Percentiles rank a stretch among this genome's conserved stretches.
Conservation (phyloP, 225 moss, liverwort and hornwort species). For the Neckera pumila region DNA sequence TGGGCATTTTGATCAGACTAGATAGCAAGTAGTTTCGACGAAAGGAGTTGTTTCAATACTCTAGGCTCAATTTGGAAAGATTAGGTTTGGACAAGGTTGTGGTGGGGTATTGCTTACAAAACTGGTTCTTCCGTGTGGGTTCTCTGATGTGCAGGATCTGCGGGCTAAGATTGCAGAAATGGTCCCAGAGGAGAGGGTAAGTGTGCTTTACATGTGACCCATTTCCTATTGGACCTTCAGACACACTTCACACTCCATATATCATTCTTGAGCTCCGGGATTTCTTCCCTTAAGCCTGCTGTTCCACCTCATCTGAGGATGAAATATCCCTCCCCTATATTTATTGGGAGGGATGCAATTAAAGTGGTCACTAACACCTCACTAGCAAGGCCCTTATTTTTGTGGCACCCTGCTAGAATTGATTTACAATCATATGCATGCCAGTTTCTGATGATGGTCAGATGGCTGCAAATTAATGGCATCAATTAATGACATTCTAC, state of each 20-base stretch:
- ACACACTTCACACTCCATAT: background rate
- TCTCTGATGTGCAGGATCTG: conserved; percentile 4
- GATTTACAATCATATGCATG: background rate
- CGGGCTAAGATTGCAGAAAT: conserved; percentile 31
- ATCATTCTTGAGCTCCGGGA: background rate
- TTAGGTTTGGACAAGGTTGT: background rate
- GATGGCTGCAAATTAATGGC: background rate
- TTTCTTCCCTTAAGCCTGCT: background rate
- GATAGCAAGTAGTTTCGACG: background rate
- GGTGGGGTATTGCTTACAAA: background rate
- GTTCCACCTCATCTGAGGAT: background rate
- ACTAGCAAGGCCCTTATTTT: background rate
- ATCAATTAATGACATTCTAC: background rate
- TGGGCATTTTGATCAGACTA: background rate
- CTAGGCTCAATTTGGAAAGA: background rate
- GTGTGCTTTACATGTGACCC: background rate
- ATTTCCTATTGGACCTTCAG: background rate
- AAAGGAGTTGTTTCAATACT: background rate
- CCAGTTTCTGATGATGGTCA: background rate
- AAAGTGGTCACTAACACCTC: background rate
- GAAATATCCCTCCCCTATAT: background rate
- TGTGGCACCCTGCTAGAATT: background rate
- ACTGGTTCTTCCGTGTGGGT: background rate
- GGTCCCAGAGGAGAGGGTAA: conserved; percentile 36
- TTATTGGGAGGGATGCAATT: background rate